phyloP scores from a whole-genome alignment of 495 filamentous ascomycete species.

The Podospora pseudopauciseta region DNA sequence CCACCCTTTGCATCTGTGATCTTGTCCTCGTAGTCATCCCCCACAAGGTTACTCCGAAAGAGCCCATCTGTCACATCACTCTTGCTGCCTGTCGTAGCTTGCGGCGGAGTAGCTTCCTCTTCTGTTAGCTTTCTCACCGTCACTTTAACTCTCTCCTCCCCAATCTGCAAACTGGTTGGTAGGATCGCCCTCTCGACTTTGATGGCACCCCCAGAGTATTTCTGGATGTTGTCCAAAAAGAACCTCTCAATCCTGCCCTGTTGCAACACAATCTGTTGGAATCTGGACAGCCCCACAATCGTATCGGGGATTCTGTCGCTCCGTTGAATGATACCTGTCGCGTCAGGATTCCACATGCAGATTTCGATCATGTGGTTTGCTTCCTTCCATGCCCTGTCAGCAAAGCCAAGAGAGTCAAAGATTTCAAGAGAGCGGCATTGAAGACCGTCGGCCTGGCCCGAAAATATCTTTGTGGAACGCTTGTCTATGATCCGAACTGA shows the following conservation, averaged over 20 bases:
- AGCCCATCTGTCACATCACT: slow-evolving; percentile 39
- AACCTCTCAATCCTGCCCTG: slow-evolving; percentile 58
- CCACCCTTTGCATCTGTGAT: slow-evolving; percentile 32
- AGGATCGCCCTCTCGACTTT: slow-evolving; percentile 52
- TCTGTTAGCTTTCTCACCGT: slow-evolving; percentile 44
- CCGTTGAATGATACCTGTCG: slow-evolving; percentile 51
- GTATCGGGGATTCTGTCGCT: slow-evolving; percentile 50
- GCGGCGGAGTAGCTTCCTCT: slow-evolving; percentile 42
- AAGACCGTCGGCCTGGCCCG: slow-evolving; percentile 29
- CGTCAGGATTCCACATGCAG: slow-evolving; percentile 46
- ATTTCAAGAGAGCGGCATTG: slow-evolving; percentile 57
- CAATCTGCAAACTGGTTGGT: slow-evolving; percentile 43
- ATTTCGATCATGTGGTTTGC: slow-evolving; percentile 51
- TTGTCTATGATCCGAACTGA: slow-evolving; percentile 59
- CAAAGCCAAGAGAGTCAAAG: slow-evolving; percentile 64
- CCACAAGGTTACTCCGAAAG: slow-evolving; percentile 47
- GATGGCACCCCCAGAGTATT: slow-evolving; percentile 40
- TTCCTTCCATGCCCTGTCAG: slow-evolving; percentile 58
- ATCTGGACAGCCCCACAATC: slow-evolving; percentile 49
- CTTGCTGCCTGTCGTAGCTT: slow-evolving; percentile 34
- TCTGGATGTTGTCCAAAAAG: slow-evolving; percentile 49
- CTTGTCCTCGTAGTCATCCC: slow-evolving; percentile 56
- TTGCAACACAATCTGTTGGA: slow-evolving; percentile 52
- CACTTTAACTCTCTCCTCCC: slow-evolving; percentile 54
- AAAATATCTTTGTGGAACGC: slow-evolving; percentile 34